These are phyloP conservation scores for Tolypocladium inflatum DNA, from an alignment of 2,329 filamentous ascomycete species.

Conservation along the genomic window DNA sequence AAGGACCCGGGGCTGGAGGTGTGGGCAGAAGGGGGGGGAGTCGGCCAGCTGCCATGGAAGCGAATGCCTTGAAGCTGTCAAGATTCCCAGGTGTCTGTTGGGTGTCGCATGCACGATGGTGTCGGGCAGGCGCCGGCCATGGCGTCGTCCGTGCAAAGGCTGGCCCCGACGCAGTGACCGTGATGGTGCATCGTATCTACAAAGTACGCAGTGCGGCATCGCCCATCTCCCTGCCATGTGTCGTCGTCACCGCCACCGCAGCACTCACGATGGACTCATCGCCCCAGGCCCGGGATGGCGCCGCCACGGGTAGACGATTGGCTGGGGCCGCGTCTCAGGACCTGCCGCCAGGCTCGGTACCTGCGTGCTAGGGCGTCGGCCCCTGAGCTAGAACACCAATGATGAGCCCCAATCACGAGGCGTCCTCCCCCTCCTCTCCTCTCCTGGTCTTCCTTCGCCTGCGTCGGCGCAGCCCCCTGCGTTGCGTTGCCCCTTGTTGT, in stretches of 20 bases:
- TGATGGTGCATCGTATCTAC: too few species aligned
- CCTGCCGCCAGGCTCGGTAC: constrained; percentile 9
- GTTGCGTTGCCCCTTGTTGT: neutral
- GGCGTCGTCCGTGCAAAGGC: neutral
- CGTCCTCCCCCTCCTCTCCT: neutral
- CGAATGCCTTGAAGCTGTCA: too few species aligned
- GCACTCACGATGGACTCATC: neutral
- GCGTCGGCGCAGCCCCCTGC: neutral
- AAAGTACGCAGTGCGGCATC: too few species aligned
- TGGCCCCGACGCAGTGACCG: neutral
- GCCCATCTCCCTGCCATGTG: neutral
- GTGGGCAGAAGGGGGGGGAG: neutral
- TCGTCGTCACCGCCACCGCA: neutral
- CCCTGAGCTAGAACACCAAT: constrained; percentile 3
- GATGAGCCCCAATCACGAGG: neutral
- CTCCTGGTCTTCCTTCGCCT: neutral
- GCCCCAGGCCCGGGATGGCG: constrained; percentile 1
- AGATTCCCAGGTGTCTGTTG: too few species aligned
- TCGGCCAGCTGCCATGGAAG: too few species aligned
- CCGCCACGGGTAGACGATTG: constrained; percentile 14
- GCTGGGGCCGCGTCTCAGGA: constrained; percentile 22
- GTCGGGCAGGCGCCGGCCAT: neutral
- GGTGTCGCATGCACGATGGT: neutral
- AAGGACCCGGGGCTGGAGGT: neutral
- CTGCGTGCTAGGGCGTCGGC: constrained; percentile 10